Base-by-base conservation (phyloP, 1,139 yeast genomes). In the Scheffersomyces quercinus region DNA sequence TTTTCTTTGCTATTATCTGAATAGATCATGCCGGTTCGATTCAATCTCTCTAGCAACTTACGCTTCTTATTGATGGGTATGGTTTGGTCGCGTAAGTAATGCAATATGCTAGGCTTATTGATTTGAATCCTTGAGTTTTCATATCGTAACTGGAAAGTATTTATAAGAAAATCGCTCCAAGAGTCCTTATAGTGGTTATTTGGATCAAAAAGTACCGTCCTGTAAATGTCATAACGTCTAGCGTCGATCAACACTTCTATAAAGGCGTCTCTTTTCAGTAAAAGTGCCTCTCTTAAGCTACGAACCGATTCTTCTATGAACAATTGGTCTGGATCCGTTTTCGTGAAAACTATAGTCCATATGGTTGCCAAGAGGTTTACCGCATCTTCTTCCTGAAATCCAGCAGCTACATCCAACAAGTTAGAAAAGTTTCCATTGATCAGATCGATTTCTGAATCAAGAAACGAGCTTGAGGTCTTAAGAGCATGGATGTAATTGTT, bases 161-260 rank as follows among this genome's bases (percentile, higher is more conserved):
- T 40, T 24, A 56, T 56, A 28, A 64, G 42, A 3, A 42, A 44
- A 40, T 67, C 71, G 9, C 60, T 56, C 65, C 65, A 64, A 6
- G 56, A 37, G 3, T 39, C 28, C 7, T 52, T 36, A 2, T 47
- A 30, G 2, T 36, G 16, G 26, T 29, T 11, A 14, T 16, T 10
- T 28, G 41, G 31, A n/a, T 35, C 11, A 3, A 26, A 15, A 20
- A 31, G 45, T 28, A 52, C 38, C 11, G 39, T 20, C 34, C 52
- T 51, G 48, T 67, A 67, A 8, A 53, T 36, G 12, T 46, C 38
- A 45, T 56, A 65, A 15, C 54, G 47, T 11, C 55, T 45, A 5
- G 51, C 47, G 36, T 64, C 59, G 24, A 66, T 59, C 30, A 63
- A 43, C 12, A 56, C 44, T 39, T 62, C 58, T 3, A 56, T 50